These are phyloP conservation scores for Barbatosphaeria neglecta DNA, from an alignment of 495 filamentous ascomycete species.

Conservation along the genomic window DNA sequence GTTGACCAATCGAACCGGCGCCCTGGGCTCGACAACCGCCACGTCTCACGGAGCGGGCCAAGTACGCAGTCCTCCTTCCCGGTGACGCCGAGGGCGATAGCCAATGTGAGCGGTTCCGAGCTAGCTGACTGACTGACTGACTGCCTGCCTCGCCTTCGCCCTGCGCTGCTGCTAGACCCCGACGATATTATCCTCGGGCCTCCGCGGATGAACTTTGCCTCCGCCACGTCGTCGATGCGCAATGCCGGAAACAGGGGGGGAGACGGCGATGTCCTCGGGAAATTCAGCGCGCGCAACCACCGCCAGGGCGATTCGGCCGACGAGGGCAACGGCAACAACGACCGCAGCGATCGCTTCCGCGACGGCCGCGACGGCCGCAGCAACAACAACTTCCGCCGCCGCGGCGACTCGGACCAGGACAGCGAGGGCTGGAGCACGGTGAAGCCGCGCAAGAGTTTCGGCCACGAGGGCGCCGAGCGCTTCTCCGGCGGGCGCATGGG, in stretches of 20 bases:
- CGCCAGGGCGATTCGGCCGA: slow-evolving; percentile 40
- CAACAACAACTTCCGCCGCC: slow-evolving; percentile 35
- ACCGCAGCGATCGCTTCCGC: slow-evolving; percentile 28
- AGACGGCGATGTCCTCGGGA: slow-evolving; percentile 42
- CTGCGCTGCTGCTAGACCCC: slow-evolving; percentile 28
- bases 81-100: too few species aligned
- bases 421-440: slow-evolving; percentile 49
- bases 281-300: slow-evolving; percentile 55
- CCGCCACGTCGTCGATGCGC: slow-evolving; percentile 50
- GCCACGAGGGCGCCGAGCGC: slow-evolving; percentile 48
- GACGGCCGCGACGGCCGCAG: slow-evolving; percentile 37
- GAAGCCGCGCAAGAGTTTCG: slow-evolving; percentile 54
- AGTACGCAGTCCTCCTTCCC: slow-evolving; percentile 18
- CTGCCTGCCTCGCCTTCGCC: too few species aligned
- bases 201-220: slow-evolving; percentile 77
- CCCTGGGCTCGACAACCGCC: slow-evolving; percentile 49
- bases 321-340: slow-evolving; percentile 40
- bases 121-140: slow-evolving; percentile 4
- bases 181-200: slow-evolving; percentile 87
- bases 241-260: slow-evolving; percentile 39
- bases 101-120: too few species aligned
- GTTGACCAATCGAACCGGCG: slow-evolving; percentile 44
- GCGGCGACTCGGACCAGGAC: slow-evolving; percentile 42
- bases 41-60: slow-evolving; percentile 46
- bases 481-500: slow-evolving; percentile 48